A percentile compares a stretch with the other conserved stretches of the same genome.
Conservation (phyloP, 768 basidiomycete species). For the Termitomyces sp. region DNA sequence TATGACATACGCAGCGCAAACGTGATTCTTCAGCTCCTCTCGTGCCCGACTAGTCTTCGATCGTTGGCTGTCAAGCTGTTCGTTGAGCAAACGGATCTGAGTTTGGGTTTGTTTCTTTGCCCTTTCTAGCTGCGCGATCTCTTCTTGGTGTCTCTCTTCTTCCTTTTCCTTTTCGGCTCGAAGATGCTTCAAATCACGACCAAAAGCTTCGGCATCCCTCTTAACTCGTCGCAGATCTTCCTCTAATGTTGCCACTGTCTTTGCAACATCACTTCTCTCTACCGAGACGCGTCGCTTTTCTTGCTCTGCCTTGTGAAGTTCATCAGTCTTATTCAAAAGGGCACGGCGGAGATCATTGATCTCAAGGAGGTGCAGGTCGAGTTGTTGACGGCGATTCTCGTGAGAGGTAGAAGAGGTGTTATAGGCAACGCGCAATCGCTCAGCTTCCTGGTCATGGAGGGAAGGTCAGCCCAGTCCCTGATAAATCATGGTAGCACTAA, state of each 20-base stretch:
- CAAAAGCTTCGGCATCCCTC: constrained; percentile 72
- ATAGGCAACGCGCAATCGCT: constrained; percentile 58
- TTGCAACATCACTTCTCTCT: constrained; percentile 62
- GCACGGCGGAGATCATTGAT: constrained; percentile 73
- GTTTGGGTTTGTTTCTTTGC: constrained; percentile 62
- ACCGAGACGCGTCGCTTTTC: constrained; percentile 57
- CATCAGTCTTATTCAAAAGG: constrained; percentile 51
- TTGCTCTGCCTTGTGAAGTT: constrained; percentile 56
- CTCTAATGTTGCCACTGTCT: constrained; percentile 63
- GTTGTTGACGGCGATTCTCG: constrained; percentile 64
- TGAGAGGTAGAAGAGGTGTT: constrained; percentile 59
- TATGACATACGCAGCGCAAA: constrained; percentile 50
- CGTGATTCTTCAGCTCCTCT: constrained; percentile 48
- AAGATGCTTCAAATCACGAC: constrained; percentile 66
- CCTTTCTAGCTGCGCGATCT: constrained; percentile 50
- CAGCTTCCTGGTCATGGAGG: constrained; percentile 39
- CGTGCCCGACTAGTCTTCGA: constrained; percentile 39
- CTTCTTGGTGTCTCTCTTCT: constrained; percentile 50
- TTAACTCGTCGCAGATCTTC: constrained; percentile 71
- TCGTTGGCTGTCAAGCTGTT: constrained; percentile 55
- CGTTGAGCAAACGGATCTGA: constrained; percentile 59
- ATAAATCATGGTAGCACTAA: constrained; percentile 21
- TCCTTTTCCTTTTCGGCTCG: constrained; percentile 61
- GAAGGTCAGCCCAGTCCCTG: neutral
- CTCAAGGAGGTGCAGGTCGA: constrained; percentile 66